Base-by-base conservation (phyloP, 1,284 basidiomycete genomes). In the Ceraceosorus guamensis region DNA sequence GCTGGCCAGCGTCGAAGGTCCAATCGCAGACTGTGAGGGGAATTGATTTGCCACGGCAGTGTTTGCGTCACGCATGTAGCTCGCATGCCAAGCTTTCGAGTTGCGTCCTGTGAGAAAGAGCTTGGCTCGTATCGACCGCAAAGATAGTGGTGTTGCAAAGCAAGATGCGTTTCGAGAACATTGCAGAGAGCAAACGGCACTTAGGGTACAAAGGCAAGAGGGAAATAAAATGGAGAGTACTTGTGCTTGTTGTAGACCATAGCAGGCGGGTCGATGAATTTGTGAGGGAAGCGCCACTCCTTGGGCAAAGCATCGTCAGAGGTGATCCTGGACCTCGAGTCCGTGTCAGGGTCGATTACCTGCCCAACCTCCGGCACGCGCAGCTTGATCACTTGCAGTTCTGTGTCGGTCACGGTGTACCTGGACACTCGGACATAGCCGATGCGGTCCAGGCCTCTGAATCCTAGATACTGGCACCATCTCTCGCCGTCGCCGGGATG, bases 401-500 rank as follows among this genome's bases (percentile, higher is more conserved):
- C 71, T 1, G 71, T 73, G 47, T 73, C 71, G 5, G 69, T 69
- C 14, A 74, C 71, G 4, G 67, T 71, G 54, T 65, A 74, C 16
- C 72, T 63, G 16, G 65, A 67, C 4, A 74, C 70, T 16, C 72
- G 60, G 8, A 67, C 70, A 24, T 73, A 74, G 46, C 58, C 63
- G 10, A 75, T 56, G 35, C 71, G 63, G 48, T 71, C 58, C 1
- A 75, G 50, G 0, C 62, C 68, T 32, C 72, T 53, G 66, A 68
- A 73, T 32, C 67, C 67, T 4, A 75, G 60, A 57, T 75, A 75
- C 57, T 75, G 62, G 63, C 72, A 74, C 72, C 72, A 74, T 16
- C 71, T 53, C 30, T 67, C 58, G 18, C 46, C 52, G 47, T 74
- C 71, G 0, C 56, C 55, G 14, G 62, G 56, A 63, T 91, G 88